Base-by-base conservation (phyloP, 192 early-diverging fungal species). In the Mortierella antarctica region DNA sequence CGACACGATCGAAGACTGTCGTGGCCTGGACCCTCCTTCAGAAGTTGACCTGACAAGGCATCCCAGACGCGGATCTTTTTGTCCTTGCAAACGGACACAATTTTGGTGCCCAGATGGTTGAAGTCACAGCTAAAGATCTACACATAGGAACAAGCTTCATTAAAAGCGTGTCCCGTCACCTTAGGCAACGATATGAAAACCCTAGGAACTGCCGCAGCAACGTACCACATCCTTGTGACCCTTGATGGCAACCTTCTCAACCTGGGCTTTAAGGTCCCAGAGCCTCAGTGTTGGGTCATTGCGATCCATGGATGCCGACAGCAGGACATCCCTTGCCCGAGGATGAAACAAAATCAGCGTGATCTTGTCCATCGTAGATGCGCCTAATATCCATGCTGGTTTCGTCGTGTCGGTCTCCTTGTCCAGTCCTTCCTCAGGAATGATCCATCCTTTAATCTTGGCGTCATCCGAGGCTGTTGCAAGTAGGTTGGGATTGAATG, bases 41-140 rank as follows among this genome's bases (percentile, higher is more conserved):
- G 23, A 6, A 90, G 69, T 21, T 89, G 67, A 2, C 90, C 92
- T 1, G 84, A 86, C 40, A 85, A 83, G 15, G 88, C 84, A 58
- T 93, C 88, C 63, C 91, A 89, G 5, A 96, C 66, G 8, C 87
- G 86, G 14, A 97, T 73, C 72, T 89, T 86, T 62, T 90, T 92
- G 66, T 95, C 92, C 47, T 73, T 89, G 14, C 90, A 89, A 6
- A 88, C 81, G 1, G 90, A 88, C 10, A 90, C 94, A 51, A 96
- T 85, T 45, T 79, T 76, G 23, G 66, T 81, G n/a, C 96, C 96
- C 40, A 90, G 85, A 13, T 86, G 86, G 52, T 86, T 90, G 86
- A 92, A 94, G 8, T 81, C 86, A 48, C 65, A 69, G 65, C 81
- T 82, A 41, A 64, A 82, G 48, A 86, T 87, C 85, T 74, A 60